phyloP scores from a whole-genome alignment of 129 eudicot genomes.

The Pseudognaphalium luteoalbum region DNA sequence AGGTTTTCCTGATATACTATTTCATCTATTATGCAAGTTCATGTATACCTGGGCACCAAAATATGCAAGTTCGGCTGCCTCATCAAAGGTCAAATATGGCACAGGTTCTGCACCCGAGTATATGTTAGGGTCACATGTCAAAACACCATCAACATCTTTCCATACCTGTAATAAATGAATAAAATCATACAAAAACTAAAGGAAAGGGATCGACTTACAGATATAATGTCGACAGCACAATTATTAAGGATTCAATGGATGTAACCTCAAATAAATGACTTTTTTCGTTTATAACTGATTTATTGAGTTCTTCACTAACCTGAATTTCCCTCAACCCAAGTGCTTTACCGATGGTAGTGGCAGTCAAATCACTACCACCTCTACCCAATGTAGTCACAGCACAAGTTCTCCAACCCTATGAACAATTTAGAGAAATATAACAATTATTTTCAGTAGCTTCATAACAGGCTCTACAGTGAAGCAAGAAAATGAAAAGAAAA shows the following conservation, averaged over 20 bases:
- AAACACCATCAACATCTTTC: constrained; percentile 97
- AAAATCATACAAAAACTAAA: not conserved
- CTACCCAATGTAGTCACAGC: constrained; percentile 82
- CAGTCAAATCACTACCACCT: constrained; percentile 85
- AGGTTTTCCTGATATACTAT: not conserved
- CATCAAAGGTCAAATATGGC: constrained; percentile 81
- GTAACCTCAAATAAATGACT: not conserved
- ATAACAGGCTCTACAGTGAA: not conserved
- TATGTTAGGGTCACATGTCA: constrained; percentile 92
- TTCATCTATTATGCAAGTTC: not conserved
- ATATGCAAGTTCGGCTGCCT: constrained; percentile 86
- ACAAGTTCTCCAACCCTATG: constrained; percentile 74
- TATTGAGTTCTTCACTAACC: constrained; percentile 31
- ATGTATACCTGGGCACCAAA: constrained; percentile 76
- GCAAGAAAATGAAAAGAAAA: not conserved
- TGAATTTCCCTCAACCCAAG: constrained; percentile 73
- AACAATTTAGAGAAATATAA: constrained; percentile 21
- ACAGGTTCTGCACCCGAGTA: constrained; percentile 74
- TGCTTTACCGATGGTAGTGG: constrained; percentile 85
- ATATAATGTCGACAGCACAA: not conserved
- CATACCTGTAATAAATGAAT: constrained; percentile 56
- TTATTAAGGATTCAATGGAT: not conserved
- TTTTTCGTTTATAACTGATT: not conserved
- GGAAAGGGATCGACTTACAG: not conserved
- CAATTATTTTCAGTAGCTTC: not conserved